These are phyloP conservation scores for Seiridium unicorne DNA, from an alignment of 2,329 filamentous ascomycete species.

Conservation along the genomic window DNA sequence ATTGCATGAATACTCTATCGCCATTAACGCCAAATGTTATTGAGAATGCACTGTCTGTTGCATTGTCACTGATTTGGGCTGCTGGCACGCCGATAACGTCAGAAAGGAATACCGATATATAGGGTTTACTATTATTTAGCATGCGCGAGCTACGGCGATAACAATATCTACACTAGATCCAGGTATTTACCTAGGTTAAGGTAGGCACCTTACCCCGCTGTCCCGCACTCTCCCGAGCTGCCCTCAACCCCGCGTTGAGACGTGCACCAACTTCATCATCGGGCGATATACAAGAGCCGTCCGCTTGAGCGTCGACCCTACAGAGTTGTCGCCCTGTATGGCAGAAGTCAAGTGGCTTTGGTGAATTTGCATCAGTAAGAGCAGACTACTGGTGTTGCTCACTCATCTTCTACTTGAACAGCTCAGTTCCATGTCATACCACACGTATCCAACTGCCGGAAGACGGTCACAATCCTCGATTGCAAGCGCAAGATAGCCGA, in stretches of 20 bases:
- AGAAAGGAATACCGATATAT: no score
- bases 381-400: not conserved
- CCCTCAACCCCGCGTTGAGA: not conserved
- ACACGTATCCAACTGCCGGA: not conserved
- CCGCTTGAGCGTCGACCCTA: not conserved
- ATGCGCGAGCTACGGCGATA: no score
- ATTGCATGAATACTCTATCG: no score
- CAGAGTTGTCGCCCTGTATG: not conserved
- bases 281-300: not conserved
- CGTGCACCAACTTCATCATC: not conserved
- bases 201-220: not conserved
- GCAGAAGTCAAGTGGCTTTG: not conserved
- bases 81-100: no score
- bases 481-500: not conserved
- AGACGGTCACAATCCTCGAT: not conserved
- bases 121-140: no score
- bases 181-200: no score
- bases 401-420: not conserved
- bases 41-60: no score
- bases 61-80: no score
- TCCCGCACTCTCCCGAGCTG: not conserved
- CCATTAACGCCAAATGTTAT: no score
- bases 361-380: not conserved
- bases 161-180: no score
- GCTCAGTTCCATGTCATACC: not conserved